phyloP scores from a whole-genome alignment of 2,329 filamentous ascomycete genomes.

The Lasiodiplodia hormozganensis region DNA sequence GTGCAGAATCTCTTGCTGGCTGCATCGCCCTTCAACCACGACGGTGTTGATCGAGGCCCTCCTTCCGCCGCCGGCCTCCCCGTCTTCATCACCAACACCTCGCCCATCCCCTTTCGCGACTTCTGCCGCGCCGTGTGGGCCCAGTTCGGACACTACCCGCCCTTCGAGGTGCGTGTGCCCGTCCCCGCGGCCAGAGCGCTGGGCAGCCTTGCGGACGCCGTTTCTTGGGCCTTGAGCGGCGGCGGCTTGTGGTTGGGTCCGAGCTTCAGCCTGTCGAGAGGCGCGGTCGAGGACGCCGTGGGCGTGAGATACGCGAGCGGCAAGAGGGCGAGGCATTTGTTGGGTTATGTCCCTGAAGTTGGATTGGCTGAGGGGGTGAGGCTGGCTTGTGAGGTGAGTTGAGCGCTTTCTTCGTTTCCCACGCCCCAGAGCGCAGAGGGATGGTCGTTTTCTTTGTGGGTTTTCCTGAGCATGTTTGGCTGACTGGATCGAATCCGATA shows the following conservation, averaged over 20 bases:
- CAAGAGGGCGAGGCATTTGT: constrained; percentile 56
- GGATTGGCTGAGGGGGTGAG: constrained; percentile 59
- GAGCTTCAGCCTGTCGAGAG: constrained; percentile 42
- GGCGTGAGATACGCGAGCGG: constrained; percentile 61
- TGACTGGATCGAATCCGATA: background rate
- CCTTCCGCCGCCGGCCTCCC: constrained; percentile 72
- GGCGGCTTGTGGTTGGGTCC: constrained; percentile 52
- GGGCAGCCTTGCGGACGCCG: constrained; percentile 55
- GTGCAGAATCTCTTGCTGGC: constrained; percentile 71
- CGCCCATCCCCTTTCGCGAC: constrained; percentile 91
- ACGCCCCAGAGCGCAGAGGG: background rate
- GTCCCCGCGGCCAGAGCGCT: constrained; percentile 55
- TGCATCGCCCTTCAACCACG: constrained; percentile 44
- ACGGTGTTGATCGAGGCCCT: background rate
- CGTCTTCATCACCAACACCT: constrained; percentile 90
- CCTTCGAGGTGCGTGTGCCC: constrained; percentile 58
- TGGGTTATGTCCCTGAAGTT: constrained; percentile 61
- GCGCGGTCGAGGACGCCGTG: constrained; percentile 63
- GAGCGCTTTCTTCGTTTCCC: background rate
- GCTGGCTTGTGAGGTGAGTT: constrained; percentile 24
- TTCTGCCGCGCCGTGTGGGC: constrained; percentile 81
- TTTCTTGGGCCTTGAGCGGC: constrained; percentile 55
- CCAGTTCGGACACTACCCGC: constrained; percentile 61
- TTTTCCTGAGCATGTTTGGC: background rate
- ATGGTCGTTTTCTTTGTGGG: too few species aligned